phyloP scores from a whole-genome alignment of 2,329 filamentous ascomycete species.

The Teratosphaeria destructans region DNA sequence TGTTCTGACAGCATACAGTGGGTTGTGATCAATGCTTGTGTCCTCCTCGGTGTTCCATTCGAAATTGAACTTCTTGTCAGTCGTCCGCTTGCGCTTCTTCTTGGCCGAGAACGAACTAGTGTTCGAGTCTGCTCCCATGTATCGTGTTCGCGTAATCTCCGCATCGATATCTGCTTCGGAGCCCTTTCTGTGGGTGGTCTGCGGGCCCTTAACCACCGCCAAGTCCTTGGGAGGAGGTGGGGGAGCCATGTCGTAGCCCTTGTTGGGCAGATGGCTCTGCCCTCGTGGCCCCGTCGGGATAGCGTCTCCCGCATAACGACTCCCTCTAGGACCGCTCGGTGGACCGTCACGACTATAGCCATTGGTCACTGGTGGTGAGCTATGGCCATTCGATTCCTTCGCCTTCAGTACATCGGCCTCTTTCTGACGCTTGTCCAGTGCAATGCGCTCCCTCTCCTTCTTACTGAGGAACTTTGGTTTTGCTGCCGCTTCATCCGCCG shows the following conservation, averaged over 20 bases:
- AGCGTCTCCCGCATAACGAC: slow-evolving; percentile 45
- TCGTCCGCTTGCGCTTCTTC: slow-evolving; percentile 88
- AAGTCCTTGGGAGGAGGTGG: slow-evolving; percentile 37
- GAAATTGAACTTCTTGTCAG: slow-evolving; percentile 97
- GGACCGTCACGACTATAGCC: slow-evolving; percentile 1
- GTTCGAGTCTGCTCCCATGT: slow-evolving; percentile 85
- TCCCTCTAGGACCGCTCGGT: slow-evolving; percentile 63
- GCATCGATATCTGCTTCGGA: slow-evolving; percentile 56
- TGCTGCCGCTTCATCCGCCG: slow-evolving; percentile 69
- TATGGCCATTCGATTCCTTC: slow-evolving; percentile 27
- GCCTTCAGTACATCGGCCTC: slow-evolving; percentile 56
- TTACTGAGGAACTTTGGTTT: slow-evolving; percentile 85
- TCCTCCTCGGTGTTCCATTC: slow-evolving; percentile 96
- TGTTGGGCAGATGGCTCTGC: slow-evolving; percentile 36
- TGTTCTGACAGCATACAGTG: slow-evolving; percentile 60
- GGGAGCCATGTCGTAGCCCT: slow-evolving; percentile 41
- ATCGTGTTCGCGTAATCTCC: slow-evolving; percentile 64
- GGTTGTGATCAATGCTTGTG: slow-evolving; percentile 74
- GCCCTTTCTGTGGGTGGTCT: slow-evolving; percentile 33
- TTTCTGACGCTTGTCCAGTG: slow-evolving; percentile 65
- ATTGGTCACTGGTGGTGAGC: neutral
- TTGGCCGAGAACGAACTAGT: slow-evolving; percentile 83
- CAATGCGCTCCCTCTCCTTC: slow-evolving; percentile 68
- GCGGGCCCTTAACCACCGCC: slow-evolving; percentile 25
- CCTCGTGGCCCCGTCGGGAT: slow-evolving; percentile 41